Evolutionary conservation across 2,329 filamentous ascomycete genomes (phyloP), one percentile per base, ranked within the genome.

Genomic region (Cladobotryum mycophilum): DNA sequence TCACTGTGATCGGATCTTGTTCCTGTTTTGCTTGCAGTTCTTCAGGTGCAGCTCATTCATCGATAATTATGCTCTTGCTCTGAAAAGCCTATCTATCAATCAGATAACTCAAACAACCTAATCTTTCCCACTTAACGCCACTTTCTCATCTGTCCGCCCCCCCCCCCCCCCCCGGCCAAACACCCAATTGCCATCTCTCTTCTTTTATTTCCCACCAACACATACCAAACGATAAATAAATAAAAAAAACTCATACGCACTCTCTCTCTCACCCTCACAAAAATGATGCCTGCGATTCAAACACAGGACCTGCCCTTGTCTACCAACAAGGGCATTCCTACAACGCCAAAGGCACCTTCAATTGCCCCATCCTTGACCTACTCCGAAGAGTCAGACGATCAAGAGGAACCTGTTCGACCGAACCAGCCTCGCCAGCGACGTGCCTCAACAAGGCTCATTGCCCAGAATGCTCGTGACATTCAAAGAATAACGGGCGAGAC

Each of bases 361-460:
- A 68, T 76, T 44, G 80, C 79, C 1, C 81, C 82, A 1, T 84
- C 81, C 1, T 73, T 85, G 49, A 82, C 79, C 49, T 84, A 80
- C 60, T 84, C 81, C 13, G 80, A 78, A 56, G 76, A 82, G 56
- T 82, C 80, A 22, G 80, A 83, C 57, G 79, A 80, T 52, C 75
- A 77, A 49, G 78, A 81, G 45, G 76, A 77, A 53, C 68, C 69
- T 45, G 67, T 72, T 55, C 72, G 72, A 18, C 60, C 66, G 20
- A 69, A 71, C 34, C 69, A 70, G 55, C 65, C 67, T 43, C 78
- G 79, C 42, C 73, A 69, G 30, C 78, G 85, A 48, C 83, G 85
- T 47, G 86, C 84, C 50, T 88, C 84, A 4, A 89, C 85, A 7
- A 78, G 79, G 13, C 74, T 89, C 41, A 83, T 85, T 58, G 79